Evolutionary conservation across 179 eudicot species (phyloP).

Genomic region (Spinacia oleracea): DNA sequence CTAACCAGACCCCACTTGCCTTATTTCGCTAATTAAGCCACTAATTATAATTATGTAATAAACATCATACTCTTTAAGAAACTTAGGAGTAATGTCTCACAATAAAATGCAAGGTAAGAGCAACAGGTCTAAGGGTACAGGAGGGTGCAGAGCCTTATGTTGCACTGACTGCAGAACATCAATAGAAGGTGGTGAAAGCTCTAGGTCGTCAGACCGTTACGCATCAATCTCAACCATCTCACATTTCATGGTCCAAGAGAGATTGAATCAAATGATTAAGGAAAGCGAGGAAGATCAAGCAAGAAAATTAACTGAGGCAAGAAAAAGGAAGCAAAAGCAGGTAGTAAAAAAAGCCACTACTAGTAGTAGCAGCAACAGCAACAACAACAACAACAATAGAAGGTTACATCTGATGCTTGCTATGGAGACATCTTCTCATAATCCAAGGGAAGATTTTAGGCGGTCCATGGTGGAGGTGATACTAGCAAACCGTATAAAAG

Average conservation of each 20-base stretch:
- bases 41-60: slow-evolving; percentile 27
- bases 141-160: slow-evolving; percentile 56
- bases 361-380: neutral
- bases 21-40: slow-evolving; percentile 11
- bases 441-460: slow-evolving; percentile 80
- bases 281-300: slow-evolving; percentile 47
- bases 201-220: slow-evolving; percentile 37
- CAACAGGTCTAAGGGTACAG: slow-evolving; percentile 22
- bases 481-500: slow-evolving; percentile 44
- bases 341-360: slow-evolving; percentile 8
- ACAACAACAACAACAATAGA: slow-evolving; percentile 1
- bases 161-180: slow-evolving; percentile 54
- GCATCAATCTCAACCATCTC: slow-evolving; percentile 51
- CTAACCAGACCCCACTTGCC: slow-evolving; percentile 31
- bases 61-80: slow-evolving; percentile 17
- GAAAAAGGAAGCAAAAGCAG: slow-evolving; percentile 38
- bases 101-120: slow-evolving; percentile 44
- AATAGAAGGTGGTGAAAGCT: slow-evolving; percentile 40
- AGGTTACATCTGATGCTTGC: slow-evolving; percentile 68
- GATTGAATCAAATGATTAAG: slow-evolving; percentile 69
- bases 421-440: slow-evolving; percentile 63
- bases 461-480: slow-evolving; percentile 74
- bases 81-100: slow-evolving; percentile 12
- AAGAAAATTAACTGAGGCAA: slow-evolving; percentile 27
- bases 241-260: slow-evolving; percentile 79